Evolutionary conservation across 164 flowering plant species (phyloP), one percentile per base, ranked within the genome.

Genomic region (Houttuynia cordata): DNA sequence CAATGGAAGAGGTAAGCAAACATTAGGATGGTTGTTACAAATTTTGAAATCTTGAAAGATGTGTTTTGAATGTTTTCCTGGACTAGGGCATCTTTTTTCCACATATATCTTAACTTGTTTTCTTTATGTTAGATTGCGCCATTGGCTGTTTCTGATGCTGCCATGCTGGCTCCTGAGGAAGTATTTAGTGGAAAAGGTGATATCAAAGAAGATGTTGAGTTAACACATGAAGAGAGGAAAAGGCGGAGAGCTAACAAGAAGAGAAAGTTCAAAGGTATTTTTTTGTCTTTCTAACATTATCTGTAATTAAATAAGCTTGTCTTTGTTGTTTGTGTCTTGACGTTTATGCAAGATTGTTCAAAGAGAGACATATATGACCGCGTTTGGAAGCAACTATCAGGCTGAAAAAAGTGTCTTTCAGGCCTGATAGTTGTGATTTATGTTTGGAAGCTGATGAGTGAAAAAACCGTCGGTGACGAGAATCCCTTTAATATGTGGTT

Each of bases 121-220:
- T 4, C 67, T 71, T 52, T 23, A 4, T 67, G 67, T 49, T 60
- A 91, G 96, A 73, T 88, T 79, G 91, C 96, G 53, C 97, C 99
- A 54, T 37, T 87, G 74, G 92, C 88, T 24, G 88, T 91, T 45
- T 94, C 99, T 49, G 96, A 94, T 81, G 99, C 96, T 30, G 88
- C 97, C 59, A 86, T 94, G 96, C 78, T 94, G 67, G 97, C 99
- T 61, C 97, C 99, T 62, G 96, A 91, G 76, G 99, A 94, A 78
- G 78, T 91, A 4, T 94, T 88, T 76, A 57, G 85, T 72, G 97
- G 99, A 41, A 85, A 88, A 80, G 96, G 96, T 67, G 88, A 87
- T 57, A 71, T 87, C 22, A 94, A 91, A 74, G 97, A 86, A 69
- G 96, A 85, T 64, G 75, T 77, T 8, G 97, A 94, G 74, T 80